Percentiles rank a stretch among this genome's conserved stretches.
phyloP scores from a whole-genome alignment of 2,329 filamentous ascomycete species.

The Sporothrix euskadiensis region DNA sequence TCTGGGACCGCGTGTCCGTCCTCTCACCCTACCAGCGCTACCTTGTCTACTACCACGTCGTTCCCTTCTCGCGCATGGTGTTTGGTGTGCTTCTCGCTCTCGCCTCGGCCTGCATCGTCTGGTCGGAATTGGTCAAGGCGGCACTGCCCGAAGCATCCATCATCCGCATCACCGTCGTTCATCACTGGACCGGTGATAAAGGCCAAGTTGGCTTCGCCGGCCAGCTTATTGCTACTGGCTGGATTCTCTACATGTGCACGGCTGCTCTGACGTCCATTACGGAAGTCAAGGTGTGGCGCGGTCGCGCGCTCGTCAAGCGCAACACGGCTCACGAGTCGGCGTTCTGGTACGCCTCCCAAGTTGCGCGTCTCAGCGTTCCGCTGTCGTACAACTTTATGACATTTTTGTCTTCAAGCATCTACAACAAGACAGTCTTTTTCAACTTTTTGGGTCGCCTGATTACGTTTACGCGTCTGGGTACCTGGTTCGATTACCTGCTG shows the following conservation, averaged over 20 bases:
- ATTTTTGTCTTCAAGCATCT: constrained; percentile 73
- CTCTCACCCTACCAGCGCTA: constrained; percentile 83
- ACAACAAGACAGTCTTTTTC: constrained; percentile 80
- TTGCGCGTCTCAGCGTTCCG: constrained; percentile 88
- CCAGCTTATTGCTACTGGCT: constrained; percentile 78
- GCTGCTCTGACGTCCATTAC: constrained; percentile 85
- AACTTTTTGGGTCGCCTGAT: constrained; percentile 80
- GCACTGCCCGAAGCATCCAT: constrained; percentile 74
- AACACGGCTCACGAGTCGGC: constrained; percentile 92
- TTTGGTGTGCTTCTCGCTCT: constrained; percentile 68
- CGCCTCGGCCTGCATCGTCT: constrained; percentile 81
- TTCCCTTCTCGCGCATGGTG: constrained; percentile 67
- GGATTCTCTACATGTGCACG: constrained; percentile 95
- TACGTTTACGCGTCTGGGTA: constrained; percentile 77
- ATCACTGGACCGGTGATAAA: constrained; percentile 69
- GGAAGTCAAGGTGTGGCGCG: constrained; percentile 96
- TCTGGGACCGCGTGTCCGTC: constrained; percentile 57
- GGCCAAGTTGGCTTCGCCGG: constrained; percentile 82
- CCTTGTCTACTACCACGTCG: constrained; percentile 69
- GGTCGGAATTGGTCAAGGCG: constrained; percentile 91
- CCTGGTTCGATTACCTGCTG: constrained; percentile 84
- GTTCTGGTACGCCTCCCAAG: constrained; percentile 92
- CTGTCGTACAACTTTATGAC: constrained; percentile 96
- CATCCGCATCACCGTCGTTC: constrained; percentile 66
- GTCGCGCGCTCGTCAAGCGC: constrained; percentile 81